Conservation (phyloP, 345 rosid species). For the Syzygium grande region DNA sequence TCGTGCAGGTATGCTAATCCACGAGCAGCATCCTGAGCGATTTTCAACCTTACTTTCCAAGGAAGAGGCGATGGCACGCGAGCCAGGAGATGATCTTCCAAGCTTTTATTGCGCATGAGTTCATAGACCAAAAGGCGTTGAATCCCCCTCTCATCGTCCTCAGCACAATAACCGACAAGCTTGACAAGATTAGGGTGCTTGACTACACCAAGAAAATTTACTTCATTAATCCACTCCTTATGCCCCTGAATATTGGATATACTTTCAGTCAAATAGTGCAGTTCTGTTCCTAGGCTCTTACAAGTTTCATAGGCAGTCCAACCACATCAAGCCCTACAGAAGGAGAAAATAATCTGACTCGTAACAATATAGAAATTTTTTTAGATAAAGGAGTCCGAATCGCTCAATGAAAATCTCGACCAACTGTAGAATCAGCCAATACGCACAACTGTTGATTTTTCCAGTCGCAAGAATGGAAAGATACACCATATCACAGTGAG, state of each 20-base stretch:
- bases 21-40: conserved; percentile 88
- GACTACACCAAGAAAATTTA: conserved; percentile 81
- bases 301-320: neutral
- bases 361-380: neutral
- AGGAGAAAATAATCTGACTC: neutral
- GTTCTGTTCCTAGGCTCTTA: neutral
- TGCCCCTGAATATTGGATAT: conserved; percentile 87
- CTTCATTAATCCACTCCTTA: conserved; percentile 97
- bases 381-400: neutral
- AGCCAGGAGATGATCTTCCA: conserved; percentile 76
- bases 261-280: neutral
- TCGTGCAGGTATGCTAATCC: conserved; percentile 95
- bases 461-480: neutral
- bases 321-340: neutral
- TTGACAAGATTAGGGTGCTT: conserved; percentile 93
- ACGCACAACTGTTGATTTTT: neutral
- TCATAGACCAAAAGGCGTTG: conserved; percentile 84
- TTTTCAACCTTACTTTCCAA: conserved; percentile 66
- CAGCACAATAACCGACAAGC: conserved; percentile 87
- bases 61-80: conserved; percentile 41
- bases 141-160: conserved; percentile 92
- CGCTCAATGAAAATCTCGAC: neutral
- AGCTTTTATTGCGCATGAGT: conserved; percentile 82
- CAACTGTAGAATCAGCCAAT: neutral
- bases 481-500: neutral